phyloP scores from a whole-genome alignment of 768 basidiomycete species.

The Asterophora parasitica region DNA sequence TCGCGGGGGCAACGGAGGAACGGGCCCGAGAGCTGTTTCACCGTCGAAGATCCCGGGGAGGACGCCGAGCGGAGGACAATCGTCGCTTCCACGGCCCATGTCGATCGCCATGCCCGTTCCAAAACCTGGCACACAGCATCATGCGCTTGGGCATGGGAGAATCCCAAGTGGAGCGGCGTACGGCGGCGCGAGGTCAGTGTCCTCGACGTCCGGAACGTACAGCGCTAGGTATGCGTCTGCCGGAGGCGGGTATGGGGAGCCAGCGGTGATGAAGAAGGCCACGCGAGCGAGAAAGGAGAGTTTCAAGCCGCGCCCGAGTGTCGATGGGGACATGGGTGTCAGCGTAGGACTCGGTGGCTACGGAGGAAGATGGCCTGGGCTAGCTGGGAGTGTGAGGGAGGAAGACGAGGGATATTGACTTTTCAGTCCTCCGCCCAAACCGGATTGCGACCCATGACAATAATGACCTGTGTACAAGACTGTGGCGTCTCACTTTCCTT shows the following conservation, averaged over 20 bases:
- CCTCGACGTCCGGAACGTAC: slow-evolving; percentile 20
- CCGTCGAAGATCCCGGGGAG: slow-evolving; percentile 47
- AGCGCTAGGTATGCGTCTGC: slow-evolving; percentile 22
- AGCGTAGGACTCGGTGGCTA: slow-evolving; percentile 23
- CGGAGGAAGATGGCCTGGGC: slow-evolving; percentile 27
- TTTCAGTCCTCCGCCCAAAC: neutral
- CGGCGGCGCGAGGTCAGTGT: slow-evolving; percentile 16
- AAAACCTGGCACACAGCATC: slow-evolving; percentile 46
- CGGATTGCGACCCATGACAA: slow-evolving; percentile 3
- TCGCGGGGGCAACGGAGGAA: slow-evolving; percentile 31
- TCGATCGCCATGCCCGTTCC: slow-evolving; percentile 44
- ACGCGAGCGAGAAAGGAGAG: slow-evolving; percentile 64
- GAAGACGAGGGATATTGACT: slow-evolving; percentile 41
- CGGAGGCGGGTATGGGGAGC: slow-evolving; percentile 15
- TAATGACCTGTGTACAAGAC: slow-evolving; percentile 1
- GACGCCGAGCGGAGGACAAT: slow-evolving; percentile 25
- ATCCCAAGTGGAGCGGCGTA: slow-evolving; percentile 30
- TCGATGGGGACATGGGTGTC: slow-evolving; percentile 41
- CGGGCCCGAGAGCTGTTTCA: slow-evolving; percentile 32
- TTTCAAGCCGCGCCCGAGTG: slow-evolving; percentile 77
- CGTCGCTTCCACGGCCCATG: slow-evolving; percentile 35
- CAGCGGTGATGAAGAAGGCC: slow-evolving; percentile 41
- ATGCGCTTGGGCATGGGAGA: slow-evolving; percentile 52
- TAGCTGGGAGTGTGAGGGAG: slow-evolving; percentile 39
- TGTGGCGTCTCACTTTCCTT: neutral